Percentiles rank a stretch among this genome's conserved stretches.
Evolutionary conservation across 176 grass and related monocot species (phyloP).

Genomic region (Panicum miliaceum): DNA sequence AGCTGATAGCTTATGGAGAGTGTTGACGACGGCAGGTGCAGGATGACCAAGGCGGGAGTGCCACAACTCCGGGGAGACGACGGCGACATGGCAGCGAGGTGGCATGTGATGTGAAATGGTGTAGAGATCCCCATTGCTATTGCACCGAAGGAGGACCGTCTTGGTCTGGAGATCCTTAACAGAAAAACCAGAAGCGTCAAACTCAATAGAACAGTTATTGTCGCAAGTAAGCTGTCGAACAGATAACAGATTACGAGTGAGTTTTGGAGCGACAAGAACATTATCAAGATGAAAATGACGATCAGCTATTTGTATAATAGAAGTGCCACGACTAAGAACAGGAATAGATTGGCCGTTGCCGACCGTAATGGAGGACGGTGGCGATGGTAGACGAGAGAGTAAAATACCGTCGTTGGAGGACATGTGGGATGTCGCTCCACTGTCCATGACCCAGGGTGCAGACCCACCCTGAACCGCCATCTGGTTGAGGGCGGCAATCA

Average conservation of each 20-base stretch:
- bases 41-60: not conserved
- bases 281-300: not conserved
- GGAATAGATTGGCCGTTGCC: not conserved
- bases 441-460: not conserved
- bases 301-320: not conserved
- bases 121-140: no score
- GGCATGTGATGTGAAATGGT: no score
- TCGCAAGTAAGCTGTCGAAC: no score
- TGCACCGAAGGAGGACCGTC: no score
- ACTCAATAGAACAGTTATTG: no score
- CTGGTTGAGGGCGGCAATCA: not conserved
- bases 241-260: not conserved
- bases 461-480: not conserved
- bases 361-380: not conserved
- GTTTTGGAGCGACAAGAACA: not conserved
- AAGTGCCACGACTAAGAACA: not conserved
- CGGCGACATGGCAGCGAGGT: not conserved
- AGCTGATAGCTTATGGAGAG: not conserved
- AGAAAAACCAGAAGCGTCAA: no score
- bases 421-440: not conserved
- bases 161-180: no score
- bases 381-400: not conserved
- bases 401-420: not conserved
- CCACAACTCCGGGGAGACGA: not conserved
- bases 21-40: not conserved